Evolutionary conservation across 352 stramenopile species (phyloP), one percentile per base, ranked within the genome.

Genomic region (Phytopythium vexans): DNA sequence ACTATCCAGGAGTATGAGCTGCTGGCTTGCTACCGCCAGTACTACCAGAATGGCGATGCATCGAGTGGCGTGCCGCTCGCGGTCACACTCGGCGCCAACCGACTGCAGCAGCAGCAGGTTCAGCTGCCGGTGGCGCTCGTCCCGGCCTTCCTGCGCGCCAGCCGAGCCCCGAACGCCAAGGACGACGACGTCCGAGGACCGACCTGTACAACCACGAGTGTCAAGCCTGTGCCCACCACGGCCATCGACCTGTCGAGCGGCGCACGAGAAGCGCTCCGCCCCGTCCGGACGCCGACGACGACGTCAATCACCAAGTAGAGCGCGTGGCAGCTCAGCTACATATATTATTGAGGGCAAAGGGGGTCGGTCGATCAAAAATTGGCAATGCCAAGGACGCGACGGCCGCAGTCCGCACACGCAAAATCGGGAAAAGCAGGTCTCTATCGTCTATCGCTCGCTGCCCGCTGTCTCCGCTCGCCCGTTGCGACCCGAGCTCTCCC

Each of bases 11-110:
- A 89, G 15, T 68, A 65, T n/a, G 78, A 89, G 41, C 60, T 87
- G 31, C 41, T 87, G 41, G 71, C 80, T 54, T 86, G 75, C 58
- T 87, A 86, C 54, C 78, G 78, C 39, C 75, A 84, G 49, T 84
- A 76, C 50, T 87, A 86, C 69, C 68, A 73, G 0, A 64, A 71
- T 54, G 4, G 8, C 5, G 48, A 43, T 10, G 16, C 15, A 16
- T 33, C 16, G 1, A 66, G 64, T 42, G 62, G 64, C 9, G 64
- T 41, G 40, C 60, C 69, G 46, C 82, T 88, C 41, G 58, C 64
- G n/a, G 54, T 87, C 36, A 61, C 65, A 1, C 41, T 65, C 16
- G 34, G 59, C 54, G 54, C 63, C 31, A 76, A 56, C 37, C 45
- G 58, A 40, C 59, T 21, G 34, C 50, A 50, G 16, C 42, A 16